Evolutionary conservation across 371 early-diverging fungal genomes (phyloP).

Genomic region (Lichtheimia ornata): DNA sequence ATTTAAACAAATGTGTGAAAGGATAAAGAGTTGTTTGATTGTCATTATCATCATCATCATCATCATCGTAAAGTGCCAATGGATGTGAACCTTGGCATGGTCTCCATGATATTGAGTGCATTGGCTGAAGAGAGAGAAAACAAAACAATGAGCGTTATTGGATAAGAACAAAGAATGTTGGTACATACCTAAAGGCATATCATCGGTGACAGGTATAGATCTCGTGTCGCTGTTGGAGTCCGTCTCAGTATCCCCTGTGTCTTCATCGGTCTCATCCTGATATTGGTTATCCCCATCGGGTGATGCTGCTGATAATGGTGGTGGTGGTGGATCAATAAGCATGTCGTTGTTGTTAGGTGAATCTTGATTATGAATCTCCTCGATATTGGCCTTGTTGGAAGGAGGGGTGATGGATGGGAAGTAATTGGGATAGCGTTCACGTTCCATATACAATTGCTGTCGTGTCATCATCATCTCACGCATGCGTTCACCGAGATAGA

Average conservation of each 20-base stretch:
- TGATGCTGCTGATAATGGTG: conserved; percentile 1
- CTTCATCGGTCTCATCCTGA: neutral
- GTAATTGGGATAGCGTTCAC: conserved; percentile 28
- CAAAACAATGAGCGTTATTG: neutral
- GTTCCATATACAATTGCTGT: conserved; percentile 37
- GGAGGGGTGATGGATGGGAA: conserved; percentile 21
- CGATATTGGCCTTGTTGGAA: neutral
- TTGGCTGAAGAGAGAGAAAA: conserved; percentile 13
- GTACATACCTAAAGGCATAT: conserved; percentile 22
- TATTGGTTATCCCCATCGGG: neutral
- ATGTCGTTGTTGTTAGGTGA: no score
- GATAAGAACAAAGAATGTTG: neutral
- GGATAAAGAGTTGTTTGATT: no score
- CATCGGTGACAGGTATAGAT: conserved; percentile 13
- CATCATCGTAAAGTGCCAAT: neutral
- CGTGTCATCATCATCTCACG: conserved; percentile 24
- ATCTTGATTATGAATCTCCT: conserved; percentile 1
- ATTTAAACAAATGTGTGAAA: no score
- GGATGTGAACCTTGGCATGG: conserved; percentile 24
- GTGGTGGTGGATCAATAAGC: neutral
- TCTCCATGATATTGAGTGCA: conserved; percentile 20
- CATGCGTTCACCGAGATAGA: conserved; percentile 27
- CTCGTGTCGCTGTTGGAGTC: conserved; percentile 4
- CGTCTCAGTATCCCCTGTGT: neutral
- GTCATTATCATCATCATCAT: no score